Conservation (phyloP, 805 yeast species). For the Candida methanosorbosa region DNA sequence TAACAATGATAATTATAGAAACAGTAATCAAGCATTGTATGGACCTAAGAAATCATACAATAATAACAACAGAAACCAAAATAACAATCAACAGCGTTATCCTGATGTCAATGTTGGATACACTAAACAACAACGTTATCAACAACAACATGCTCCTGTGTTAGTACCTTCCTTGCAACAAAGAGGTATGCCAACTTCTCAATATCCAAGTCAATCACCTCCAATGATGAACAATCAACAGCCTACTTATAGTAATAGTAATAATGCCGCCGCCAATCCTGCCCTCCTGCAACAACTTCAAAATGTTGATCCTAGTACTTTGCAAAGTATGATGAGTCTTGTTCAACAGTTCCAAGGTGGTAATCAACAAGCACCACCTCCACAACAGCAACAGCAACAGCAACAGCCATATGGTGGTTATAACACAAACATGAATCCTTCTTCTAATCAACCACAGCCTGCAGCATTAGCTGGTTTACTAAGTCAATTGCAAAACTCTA, state of each 20-base stretch:
- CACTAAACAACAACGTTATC: constrained; percentile 10
- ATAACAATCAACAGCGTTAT: constrained; percentile 7
- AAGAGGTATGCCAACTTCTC: too few species aligned
- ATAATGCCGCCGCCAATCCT: constrained; percentile 3
- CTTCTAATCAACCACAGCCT: constrained; percentile 1
- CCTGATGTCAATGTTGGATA: constrained; percentile 3
- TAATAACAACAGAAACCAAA: constrained; percentile 8
- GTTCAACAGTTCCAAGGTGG: constrained; percentile 19
- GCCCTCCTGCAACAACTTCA: constrained; percentile 14
- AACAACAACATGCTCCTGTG: constrained; percentile 10
- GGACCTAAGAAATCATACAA: constrained; percentile 2
- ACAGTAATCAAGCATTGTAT: constrained; percentile 11
- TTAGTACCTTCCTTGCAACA: constrained; percentile 1
- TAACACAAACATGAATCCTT: constrained; percentile 5
- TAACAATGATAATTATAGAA: constrained; percentile 4
- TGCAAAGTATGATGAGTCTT: constrained; percentile 23
- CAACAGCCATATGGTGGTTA: too few species aligned
- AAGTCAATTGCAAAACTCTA: constrained; percentile 14
- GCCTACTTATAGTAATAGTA: background rate
- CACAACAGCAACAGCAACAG: constrained; percentile 3
- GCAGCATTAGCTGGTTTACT: constrained; percentile 11
- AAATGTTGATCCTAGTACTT: constrained; percentile 21
- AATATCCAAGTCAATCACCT: constrained; percentile 1
- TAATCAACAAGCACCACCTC: constrained; percentile 13
- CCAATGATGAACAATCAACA: background rate